Conservation (phyloP, 306 rosid genomes). For the Citrullus colocynthis region DNA sequence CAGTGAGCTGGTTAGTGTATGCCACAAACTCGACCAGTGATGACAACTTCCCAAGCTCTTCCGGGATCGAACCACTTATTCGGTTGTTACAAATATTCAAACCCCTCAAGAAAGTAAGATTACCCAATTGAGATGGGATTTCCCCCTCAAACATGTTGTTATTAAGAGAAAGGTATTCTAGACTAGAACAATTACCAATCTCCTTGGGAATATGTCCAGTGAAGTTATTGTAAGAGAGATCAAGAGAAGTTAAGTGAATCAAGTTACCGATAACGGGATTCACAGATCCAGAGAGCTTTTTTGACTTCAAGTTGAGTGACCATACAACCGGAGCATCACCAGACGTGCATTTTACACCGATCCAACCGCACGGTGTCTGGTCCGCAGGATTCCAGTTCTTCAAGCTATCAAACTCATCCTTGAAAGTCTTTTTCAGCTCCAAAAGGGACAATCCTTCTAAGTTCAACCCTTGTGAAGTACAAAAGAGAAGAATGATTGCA, state of each 20-base stretch:
- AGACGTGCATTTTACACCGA: conserved; percentile 51
- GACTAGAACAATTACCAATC: conserved; percentile 52
- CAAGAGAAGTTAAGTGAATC: conserved; percentile 41
- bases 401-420: conserved; percentile 27
- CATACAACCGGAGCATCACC: conserved; percentile 32
- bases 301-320: conserved; percentile 43
- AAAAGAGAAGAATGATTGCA: conserved; percentile 27
- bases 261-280: conserved; percentile 45
- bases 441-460: conserved; percentile 56
- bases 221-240: conserved; percentile 42
- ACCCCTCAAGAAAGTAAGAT: conserved; percentile 34
- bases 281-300: conserved; percentile 60
- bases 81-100: conserved; percentile 74
- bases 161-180: conserved; percentile 46
- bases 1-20: conserved; percentile 62
- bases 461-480: conserved; percentile 54
- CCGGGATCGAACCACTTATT: conserved; percentile 52
- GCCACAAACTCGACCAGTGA: conserved; percentile 61
- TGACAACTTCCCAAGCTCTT: conserved; percentile 62
- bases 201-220: conserved; percentile 56
- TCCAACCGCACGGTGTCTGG: conserved; percentile 73
- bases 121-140: conserved; percentile 61
- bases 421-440: conserved; percentile 46
- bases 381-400: conserved; percentile 54
- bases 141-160: conserved; percentile 52